A percentile compares a stretch with the other conserved stretches of the same genome.
Evolutionary conservation across 345 rosid genomes (phyloP).

Genomic region (Eucalyptus virginea): DNA sequence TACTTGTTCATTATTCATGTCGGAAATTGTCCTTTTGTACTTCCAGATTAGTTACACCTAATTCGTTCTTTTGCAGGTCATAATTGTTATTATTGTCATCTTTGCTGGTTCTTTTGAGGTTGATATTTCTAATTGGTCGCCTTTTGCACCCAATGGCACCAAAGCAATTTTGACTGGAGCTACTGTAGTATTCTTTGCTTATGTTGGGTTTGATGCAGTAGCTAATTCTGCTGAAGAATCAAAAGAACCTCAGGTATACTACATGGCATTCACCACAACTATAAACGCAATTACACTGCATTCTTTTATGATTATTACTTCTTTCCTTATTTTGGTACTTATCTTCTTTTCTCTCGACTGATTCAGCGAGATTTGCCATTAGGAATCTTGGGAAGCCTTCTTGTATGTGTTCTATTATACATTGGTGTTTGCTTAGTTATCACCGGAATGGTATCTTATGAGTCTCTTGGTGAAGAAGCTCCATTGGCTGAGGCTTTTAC

Average conservation of each 20-base stretch:
- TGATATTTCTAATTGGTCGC: constrained; percentile 85
- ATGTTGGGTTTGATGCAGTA: constrained; percentile 97
- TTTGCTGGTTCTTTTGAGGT: constrained; percentile 76
- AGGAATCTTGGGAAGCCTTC: constrained; percentile 87
- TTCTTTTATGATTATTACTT: background rate
- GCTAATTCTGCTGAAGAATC: constrained; percentile 98
- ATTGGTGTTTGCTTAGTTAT: constrained; percentile 82
- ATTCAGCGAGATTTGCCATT: constrained; percentile 84
- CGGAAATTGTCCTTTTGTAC: background rate
- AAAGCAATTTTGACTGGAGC: constrained; percentile 80
- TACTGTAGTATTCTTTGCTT: constrained; percentile 90
- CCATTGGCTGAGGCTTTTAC: constrained; percentile 80
- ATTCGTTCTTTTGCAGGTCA: constrained; percentile 33
- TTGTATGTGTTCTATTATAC: constrained; percentile 57
- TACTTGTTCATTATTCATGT: background rate
- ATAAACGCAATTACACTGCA: background rate
- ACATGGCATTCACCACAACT: background rate
- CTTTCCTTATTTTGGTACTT: background rate
- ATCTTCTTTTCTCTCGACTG: background rate
- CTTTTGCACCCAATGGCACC: constrained; percentile 81
- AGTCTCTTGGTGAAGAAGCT: constrained; percentile 77
- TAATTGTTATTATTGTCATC: constrained; percentile 73
- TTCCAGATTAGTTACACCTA: background rate
- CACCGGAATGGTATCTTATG: constrained; percentile 94
- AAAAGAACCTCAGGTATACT: constrained; percentile 70